Evolutionary conservation across 2,329 filamentous ascomycete genomes (phyloP).

Genomic region (Alternaria consortialis): DNA sequence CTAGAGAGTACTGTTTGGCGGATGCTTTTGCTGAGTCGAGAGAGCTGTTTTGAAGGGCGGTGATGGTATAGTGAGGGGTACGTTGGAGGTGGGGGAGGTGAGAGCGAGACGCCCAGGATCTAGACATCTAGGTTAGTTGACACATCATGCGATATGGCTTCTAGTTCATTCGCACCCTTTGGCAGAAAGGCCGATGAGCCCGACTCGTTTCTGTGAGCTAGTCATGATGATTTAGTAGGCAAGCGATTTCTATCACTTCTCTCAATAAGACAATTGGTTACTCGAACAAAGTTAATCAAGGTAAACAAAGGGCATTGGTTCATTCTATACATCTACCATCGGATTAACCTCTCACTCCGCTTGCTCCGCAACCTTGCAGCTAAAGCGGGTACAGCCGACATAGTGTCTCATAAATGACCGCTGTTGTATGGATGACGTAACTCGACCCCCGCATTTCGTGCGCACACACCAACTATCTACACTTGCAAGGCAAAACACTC

Average conservation of each 20-base stretch:
- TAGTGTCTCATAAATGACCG: neutral
- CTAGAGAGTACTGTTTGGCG: conserved; percentile 53
- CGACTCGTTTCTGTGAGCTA: conserved; percentile 32
- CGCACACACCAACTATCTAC: neutral
- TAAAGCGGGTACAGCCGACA: neutral
- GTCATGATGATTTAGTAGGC: neutral
- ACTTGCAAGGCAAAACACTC: neutral
- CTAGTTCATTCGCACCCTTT: conserved; percentile 29
- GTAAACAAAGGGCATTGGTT: neutral
- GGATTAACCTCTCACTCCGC: neutral
- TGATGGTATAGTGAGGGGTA: conserved; percentile 55
- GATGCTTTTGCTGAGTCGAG: conserved; percentile 43
- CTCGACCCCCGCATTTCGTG: neutral
- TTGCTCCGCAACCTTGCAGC: neutral
- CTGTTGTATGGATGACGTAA: neutral
- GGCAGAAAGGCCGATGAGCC: conserved; percentile 46
- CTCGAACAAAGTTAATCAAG: too few relatives aligned
- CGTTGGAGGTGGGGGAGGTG: conserved; percentile 52
- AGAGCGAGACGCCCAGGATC: conserved; percentile 50
- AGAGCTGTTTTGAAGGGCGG: conserved; percentile 61
- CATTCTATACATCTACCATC: neutral
- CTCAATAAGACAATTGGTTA: too few relatives aligned
- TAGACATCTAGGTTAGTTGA: neutral
- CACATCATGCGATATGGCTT: neutral
- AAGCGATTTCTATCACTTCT: neutral